These are phyloP conservation scores for Escovopsis sp. DNA, from an alignment of 2,329 filamentous ascomycete species.

Conservation along the genomic window DNA sequence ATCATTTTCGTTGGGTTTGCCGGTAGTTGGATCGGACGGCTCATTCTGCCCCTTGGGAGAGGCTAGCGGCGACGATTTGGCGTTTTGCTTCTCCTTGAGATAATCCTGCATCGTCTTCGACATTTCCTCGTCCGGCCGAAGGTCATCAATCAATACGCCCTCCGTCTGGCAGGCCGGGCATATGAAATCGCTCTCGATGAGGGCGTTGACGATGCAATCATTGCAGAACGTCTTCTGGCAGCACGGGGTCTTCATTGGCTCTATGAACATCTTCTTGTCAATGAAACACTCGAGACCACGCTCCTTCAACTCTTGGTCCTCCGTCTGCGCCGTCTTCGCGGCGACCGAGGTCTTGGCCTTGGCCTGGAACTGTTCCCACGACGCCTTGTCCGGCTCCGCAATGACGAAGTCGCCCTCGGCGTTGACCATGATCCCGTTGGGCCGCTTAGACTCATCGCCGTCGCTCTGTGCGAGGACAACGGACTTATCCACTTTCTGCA, in stretches of 20 bases:
- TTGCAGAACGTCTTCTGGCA: constrained; percentile 98
- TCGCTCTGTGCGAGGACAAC: constrained; percentile 58
- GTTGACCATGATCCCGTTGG: constrained; percentile 91
- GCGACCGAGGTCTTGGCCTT: constrained; percentile 80
- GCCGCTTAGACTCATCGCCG: constrained; percentile 69
- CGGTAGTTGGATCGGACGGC: constrained; percentile 6
- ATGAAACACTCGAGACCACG: constrained; percentile 83
- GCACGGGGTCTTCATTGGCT: constrained; percentile 98
- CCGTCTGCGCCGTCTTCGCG: constrained; percentile 59
- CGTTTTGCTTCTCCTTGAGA: constrained; percentile 39
- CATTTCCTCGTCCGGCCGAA: constrained; percentile 68
- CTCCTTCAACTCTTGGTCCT: constrained; percentile 76
- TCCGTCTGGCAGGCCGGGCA: constrained; percentile 87
- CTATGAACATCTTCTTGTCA: constrained; percentile 96
- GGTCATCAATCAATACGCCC: constrained; percentile 83
- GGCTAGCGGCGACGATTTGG: constrained; percentile 25
- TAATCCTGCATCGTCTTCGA: constrained; percentile 67
- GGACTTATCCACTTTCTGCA: constrained; percentile 91
- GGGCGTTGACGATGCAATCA: constrained; percentile 97
- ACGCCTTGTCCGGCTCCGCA: constrained; percentile 84
- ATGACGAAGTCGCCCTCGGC: constrained; percentile 95
- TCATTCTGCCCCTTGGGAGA: constrained; percentile 14
- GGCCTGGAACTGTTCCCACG: constrained; percentile 95
- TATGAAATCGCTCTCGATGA: constrained; percentile 95
- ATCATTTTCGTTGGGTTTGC: constrained; percentile 22